These are phyloP conservation scores for Citrus sp. DNA, from an alignment of 345 rosid genomes.

Conservation along the genomic window DNA sequence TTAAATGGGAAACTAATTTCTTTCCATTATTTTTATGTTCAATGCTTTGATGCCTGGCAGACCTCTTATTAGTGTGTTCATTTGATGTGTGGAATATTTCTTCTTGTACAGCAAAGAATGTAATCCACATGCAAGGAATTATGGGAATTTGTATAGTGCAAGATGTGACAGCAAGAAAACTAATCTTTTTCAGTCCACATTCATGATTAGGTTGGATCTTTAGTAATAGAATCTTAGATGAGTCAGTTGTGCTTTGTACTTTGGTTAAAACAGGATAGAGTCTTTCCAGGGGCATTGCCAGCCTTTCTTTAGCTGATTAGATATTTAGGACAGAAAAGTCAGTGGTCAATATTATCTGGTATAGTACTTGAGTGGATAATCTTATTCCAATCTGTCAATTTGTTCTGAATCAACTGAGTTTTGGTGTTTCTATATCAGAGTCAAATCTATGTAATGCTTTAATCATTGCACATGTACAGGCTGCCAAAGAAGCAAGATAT, in stretches of 20 bases:
- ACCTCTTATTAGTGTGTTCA: not conserved
- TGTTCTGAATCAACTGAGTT: not conserved
- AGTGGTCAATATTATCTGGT: not conserved
- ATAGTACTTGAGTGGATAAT: not conserved
- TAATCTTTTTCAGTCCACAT: not conserved
- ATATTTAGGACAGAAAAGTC: not conserved
- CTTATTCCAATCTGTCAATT: not conserved
- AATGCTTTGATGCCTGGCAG: not conserved
- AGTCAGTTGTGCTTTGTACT: not conserved
- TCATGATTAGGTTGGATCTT: not conserved
- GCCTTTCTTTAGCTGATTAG: not conserved
- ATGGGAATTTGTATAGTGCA: not conserved
- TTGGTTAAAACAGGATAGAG: not conserved
- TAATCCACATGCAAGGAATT: not conserved
- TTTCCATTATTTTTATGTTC: not conserved
- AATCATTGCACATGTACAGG: conserved; percentile 49
- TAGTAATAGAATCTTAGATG: not conserved
- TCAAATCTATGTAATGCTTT: not conserved
- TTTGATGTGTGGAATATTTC: not conserved
- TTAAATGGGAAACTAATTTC: not conserved
- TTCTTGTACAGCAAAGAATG: not conserved
- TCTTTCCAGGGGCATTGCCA: not conserved
- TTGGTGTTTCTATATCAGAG: not conserved
- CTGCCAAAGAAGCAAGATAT: conserved; percentile 90
- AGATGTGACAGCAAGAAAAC: not conserved